Conservation (phyloP, 208 protist species). For the Leishmania aethiopica region DNA sequence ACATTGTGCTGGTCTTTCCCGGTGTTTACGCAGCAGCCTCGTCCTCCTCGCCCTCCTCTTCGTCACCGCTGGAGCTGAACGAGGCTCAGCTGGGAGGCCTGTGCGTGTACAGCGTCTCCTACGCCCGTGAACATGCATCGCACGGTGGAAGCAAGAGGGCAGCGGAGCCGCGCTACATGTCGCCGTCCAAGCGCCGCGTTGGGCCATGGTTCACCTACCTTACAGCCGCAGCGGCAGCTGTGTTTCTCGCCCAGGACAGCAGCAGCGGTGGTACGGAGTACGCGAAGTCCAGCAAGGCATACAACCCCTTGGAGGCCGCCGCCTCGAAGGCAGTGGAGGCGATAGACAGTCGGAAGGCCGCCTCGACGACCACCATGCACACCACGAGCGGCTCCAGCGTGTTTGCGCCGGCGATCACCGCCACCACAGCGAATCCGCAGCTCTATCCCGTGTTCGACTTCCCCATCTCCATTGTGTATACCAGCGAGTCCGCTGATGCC, state of each 20-base stretch:
- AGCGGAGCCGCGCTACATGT: slow-evolving; percentile 26
- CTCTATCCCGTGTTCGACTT: slow-evolving; percentile 55
- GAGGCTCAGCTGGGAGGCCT: slow-evolving; percentile 58
- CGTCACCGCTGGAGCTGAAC: slow-evolving; percentile 56
- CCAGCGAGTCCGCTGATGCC: not conserved
- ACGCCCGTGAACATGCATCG: slow-evolving; percentile 43
- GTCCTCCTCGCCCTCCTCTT: not conserved
- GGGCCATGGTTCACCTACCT: slow-evolving; percentile 77
- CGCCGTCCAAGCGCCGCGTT: slow-evolving; percentile 31
- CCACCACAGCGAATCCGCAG: slow-evolving; percentile 41
- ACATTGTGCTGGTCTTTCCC: slow-evolving; percentile 77
- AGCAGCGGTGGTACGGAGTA: slow-evolving; percentile 10
- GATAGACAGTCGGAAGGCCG: not conserved
- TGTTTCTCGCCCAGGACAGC: slow-evolving; percentile 21
- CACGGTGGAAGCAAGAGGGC: slow-evolving; percentile 7
- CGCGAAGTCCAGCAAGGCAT: not conserved
- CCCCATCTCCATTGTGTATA: slow-evolving; percentile 20
- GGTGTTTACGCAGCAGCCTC: slow-evolving; percentile 44
- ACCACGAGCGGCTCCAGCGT: slow-evolving; percentile 55
- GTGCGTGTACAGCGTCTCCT: slow-evolving; percentile 61
- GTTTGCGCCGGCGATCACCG: slow-evolving; percentile 44
- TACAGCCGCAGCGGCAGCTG: slow-evolving; percentile 34
- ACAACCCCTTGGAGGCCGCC: slow-evolving; percentile 21
- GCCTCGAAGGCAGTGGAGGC: slow-evolving; percentile 19
- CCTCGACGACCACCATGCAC: not conserved